Percentiles rank a stretch among this genome's conserved stretches.
Conservation (phyloP, 352 stramenopile genomes). For the Blastocystis hominis region DNA sequence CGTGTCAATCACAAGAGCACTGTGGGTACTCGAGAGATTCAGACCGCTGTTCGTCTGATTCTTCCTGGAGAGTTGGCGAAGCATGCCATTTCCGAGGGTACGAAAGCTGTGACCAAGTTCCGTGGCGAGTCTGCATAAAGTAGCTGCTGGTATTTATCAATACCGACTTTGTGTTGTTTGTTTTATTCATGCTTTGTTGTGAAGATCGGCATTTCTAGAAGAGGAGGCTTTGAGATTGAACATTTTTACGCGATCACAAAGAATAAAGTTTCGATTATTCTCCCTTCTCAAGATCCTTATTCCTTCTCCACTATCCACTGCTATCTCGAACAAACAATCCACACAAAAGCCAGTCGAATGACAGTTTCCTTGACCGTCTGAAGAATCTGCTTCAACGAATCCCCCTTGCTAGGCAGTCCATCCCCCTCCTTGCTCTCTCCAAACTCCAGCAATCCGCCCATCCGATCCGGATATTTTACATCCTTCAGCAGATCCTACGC, state of each 20-base stretch:
- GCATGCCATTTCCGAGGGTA: conserved; percentile 89
- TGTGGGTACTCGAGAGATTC: conserved; percentile 86
- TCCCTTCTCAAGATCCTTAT: too few relatives aligned
- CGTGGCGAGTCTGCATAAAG: conserved; percentile 20
- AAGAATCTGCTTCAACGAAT: conserved; percentile 14
- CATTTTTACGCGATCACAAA: too few relatives aligned
- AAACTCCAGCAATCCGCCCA: not conserved
- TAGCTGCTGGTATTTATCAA: too few relatives aligned
- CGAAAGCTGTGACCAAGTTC: conserved; percentile 77
- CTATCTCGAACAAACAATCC: not conserved
- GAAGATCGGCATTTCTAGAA: not conserved
- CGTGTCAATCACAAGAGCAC: conserved; percentile 97
- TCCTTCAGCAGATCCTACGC: not conserved
- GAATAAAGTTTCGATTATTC: too few relatives aligned
- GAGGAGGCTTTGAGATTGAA: not conserved
- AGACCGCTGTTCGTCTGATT: conserved; percentile 88
- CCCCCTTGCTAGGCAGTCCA: not conserved
- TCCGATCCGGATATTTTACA: conserved; percentile 25
- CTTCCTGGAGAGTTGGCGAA: conserved; percentile 89
- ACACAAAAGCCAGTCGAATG: not conserved
- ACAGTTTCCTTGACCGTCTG: conserved; percentile 2
- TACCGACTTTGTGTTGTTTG: too few relatives aligned
- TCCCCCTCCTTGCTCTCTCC: not conserved
- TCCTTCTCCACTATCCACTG: too few relatives aligned
- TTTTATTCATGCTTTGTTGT: too few relatives aligned